Evolutionary conservation across 1,284 basidiomycete genomes (phyloP).

Genomic region (Somion occarium): DNA sequence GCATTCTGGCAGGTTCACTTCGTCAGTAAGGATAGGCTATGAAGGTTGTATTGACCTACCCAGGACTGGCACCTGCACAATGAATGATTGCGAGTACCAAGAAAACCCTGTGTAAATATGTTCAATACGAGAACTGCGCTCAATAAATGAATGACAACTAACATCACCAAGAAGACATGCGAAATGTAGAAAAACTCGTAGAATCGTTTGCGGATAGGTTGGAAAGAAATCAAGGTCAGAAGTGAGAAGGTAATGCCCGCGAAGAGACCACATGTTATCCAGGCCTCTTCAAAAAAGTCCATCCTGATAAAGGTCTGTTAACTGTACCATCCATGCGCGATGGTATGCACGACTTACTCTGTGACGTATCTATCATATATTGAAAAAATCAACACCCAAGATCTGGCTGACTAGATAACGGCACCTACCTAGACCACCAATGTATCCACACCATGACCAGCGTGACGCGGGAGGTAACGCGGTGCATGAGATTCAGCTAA

Average conservation of each 20-base stretch:
- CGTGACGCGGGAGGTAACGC: conserved; percentile 21
- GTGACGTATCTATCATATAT: not conserved
- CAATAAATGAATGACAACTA: conserved; percentile 4
- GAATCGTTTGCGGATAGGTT: conserved; percentile 29
- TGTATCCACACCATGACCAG: conserved; percentile 25
- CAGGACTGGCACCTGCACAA: conserved; percentile 15
- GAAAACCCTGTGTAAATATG: conserved; percentile 9
- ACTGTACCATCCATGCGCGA: conserved; percentile 24
- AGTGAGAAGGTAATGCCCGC: not conserved
- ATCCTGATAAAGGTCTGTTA: conserved; percentile 16
- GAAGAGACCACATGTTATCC: conserved; percentile 1
- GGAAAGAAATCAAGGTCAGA: conserved; percentile 19
- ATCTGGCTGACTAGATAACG: not conserved
- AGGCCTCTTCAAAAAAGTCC: conserved; percentile 18
- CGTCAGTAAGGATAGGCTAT: not conserved
- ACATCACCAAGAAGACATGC: conserved; percentile 36
- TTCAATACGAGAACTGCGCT: not conserved
- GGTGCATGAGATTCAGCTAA: conserved; percentile 26
- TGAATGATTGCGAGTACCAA: conserved; percentile 15
- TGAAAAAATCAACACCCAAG: not conserved
- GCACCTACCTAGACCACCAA: conserved; percentile 19
- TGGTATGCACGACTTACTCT: conserved; percentile 14
- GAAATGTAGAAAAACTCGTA: conserved; percentile 39
- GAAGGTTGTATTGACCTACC: conserved; percentile 11
- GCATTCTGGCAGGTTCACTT: conserved; percentile 9